These are phyloP conservation scores for Aureobasidium namibiae DNA, from an alignment of 2,329 filamentous ascomycete genomes.

Conservation along the genomic window DNA sequence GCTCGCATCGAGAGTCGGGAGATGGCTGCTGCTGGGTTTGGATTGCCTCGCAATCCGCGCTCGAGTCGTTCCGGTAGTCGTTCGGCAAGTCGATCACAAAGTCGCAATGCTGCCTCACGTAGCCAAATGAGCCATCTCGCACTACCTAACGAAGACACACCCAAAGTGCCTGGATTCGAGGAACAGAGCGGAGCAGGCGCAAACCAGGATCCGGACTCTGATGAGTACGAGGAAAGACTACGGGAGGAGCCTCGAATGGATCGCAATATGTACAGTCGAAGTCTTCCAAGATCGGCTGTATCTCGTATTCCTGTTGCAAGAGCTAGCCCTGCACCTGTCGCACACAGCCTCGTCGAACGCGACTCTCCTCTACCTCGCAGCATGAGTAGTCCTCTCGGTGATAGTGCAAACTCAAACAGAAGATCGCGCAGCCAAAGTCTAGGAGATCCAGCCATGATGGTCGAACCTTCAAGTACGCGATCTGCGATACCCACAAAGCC, in stretches of 20 bases:
- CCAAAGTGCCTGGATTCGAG: not conserved
- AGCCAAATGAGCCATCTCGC: not conserved
- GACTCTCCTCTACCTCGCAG: constrained; percentile 58
- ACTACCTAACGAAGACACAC: not conserved
- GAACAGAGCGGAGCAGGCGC: constrained; percentile 1
- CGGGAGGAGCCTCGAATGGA: constrained; percentile 35
- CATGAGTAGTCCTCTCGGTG: constrained; percentile 29
- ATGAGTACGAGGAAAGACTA: constrained; percentile 8
- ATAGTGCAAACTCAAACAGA: constrained; percentile 53
- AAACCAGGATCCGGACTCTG: not conserved
- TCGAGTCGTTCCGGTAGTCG: constrained; percentile 27
- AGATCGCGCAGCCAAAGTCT: constrained; percentile 64
- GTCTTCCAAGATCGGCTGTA: constrained; percentile 37
- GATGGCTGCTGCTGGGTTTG: constrained; percentile 68
- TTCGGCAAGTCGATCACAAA: constrained; percentile 22
- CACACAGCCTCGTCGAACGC: constrained; percentile 63
- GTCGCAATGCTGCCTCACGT: constrained; percentile 19
- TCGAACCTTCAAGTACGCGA: not conserved
- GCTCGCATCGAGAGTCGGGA: constrained; percentile 74
- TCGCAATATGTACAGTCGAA: constrained; percentile 40
- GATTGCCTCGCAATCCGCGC: constrained; percentile 44
- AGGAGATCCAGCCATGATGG: constrained; percentile 28
- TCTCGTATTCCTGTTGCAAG: constrained; percentile 86
- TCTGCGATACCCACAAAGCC: not conserved
- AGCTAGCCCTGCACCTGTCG: constrained; percentile 67